A percentile compares a stretch with the other conserved stretches of the same genome.
phyloP scores from a whole-genome alignment of 257 asterid species.

The Asclepias syriaca region DNA sequence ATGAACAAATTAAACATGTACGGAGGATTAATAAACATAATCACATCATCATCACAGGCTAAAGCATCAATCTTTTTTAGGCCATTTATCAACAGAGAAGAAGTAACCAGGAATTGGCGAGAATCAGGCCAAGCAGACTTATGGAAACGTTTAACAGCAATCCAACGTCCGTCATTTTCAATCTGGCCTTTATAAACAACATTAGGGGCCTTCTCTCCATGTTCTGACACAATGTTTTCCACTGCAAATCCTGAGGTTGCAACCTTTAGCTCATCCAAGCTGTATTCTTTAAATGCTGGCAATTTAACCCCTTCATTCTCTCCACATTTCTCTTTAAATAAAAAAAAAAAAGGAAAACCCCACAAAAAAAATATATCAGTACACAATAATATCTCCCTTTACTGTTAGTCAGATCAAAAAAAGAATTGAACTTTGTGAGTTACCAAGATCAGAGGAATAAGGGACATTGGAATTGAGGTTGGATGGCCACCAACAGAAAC shows the following conservation, averaged over 20 bases:
- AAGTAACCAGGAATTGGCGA: conserved; percentile 35
- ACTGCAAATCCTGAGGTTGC: conserved; percentile 42
- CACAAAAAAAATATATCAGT: conserved; percentile 1
- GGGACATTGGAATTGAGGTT: conserved; percentile 34
- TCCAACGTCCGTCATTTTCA: conserved; percentile 28
- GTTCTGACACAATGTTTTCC: conserved; percentile 46
- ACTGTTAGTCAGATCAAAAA: background rate
- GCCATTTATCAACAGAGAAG: background rate
- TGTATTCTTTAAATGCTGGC: conserved; percentile 32
- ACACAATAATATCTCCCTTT: background rate
- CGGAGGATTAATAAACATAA: background rate
- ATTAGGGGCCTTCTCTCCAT: conserved; percentile 44
- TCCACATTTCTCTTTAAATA: conserved; percentile 25
- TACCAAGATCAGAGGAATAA: conserved; percentile 35
- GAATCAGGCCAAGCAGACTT: conserved; percentile 53
- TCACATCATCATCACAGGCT: background rate
- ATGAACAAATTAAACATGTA: background rate
- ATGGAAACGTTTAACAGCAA: conserved; percentile 45
- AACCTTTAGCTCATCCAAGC: conserved; percentile 38
- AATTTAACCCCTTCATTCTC: conserved; percentile 25
- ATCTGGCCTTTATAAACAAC: conserved; percentile 44
- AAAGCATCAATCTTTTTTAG: background rate
- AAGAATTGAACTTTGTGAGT: background rate
- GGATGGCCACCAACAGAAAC: conserved; percentile 34
- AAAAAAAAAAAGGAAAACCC: background rate